These are phyloP conservation scores for Tolypocladium ophioglossoides DNA, from an alignment of 2,329 filamentous ascomycete genomes.

Conservation along the genomic window DNA sequence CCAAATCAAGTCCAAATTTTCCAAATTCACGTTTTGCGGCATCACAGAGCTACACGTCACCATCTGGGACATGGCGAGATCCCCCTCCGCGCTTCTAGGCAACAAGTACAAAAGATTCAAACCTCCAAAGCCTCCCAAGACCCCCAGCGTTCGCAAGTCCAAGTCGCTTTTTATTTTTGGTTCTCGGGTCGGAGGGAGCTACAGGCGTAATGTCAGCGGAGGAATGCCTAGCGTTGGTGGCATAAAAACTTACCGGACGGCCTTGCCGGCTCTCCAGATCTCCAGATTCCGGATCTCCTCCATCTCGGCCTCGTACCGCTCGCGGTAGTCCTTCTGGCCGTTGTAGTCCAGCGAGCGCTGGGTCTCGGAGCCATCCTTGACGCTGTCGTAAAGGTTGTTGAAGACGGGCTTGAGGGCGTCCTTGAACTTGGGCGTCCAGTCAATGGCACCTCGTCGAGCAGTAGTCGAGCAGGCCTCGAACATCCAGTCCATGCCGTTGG, in stretches of 20 bases:
- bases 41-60: background rate
- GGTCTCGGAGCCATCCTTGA: constrained; percentile 87
- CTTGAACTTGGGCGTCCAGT: constrained; percentile 98
- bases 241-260: constrained; percentile 58
- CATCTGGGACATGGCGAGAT: background rate
- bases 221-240: background rate
- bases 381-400: constrained; percentile 91
- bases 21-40: background rate
- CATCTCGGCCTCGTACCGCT: constrained; percentile 97
- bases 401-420: constrained; percentile 97
- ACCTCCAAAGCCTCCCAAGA: background rate
- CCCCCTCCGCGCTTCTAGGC: background rate
- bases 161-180: constrained; percentile 49
- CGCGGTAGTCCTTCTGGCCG: constrained; percentile 86
- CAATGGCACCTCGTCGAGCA: constrained; percentile 93
- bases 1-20: background rate
- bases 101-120: constrained; percentile 1
- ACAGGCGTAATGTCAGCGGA: constrained; percentile 6
- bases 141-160: background rate
- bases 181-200: constrained; percentile 78
- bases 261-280: constrained; percentile 99
- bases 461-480: constrained; percentile 99
- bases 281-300: constrained; percentile 95
- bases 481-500: constrained; percentile 99
- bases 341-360: constrained; percentile 96